Percentiles rank a stretch among this genome's conserved stretches.
phyloP scores from a whole-genome alignment of 1,139 yeast species.

The Kodamaea alishanica region DNA sequence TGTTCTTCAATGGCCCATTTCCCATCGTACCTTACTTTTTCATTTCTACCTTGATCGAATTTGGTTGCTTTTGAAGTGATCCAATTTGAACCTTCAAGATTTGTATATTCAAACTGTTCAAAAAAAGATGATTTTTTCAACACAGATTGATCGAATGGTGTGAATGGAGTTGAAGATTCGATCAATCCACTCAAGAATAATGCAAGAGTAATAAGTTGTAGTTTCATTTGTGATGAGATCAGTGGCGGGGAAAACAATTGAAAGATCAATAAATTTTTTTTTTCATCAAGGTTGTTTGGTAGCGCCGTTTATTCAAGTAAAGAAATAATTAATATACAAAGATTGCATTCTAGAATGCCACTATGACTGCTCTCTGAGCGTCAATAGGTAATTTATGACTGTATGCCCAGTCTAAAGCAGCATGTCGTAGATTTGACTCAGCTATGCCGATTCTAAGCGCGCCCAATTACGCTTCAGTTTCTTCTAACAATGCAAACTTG shows the following conservation, averaged over 20 bases:
- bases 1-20: conserved; percentile 66
- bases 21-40: conserved; percentile 60
- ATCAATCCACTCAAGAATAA: conserved; percentile 1
- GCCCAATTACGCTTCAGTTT: conserved; percentile 39
- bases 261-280: neutral
- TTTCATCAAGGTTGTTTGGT: neutral
- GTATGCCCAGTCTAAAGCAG: too few species aligned
- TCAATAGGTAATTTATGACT: neutral
- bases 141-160: conserved; percentile 27
- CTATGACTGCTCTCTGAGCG: too few species aligned
- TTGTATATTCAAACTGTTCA: conserved; percentile 58
- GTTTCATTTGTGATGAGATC: neutral
- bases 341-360: too few species aligned
- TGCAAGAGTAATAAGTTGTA: conserved; percentile 3
- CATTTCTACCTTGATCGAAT: conserved; percentile 23
- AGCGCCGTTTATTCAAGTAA: neutral
- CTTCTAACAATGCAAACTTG: conserved; percentile 47
- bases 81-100: conserved; percentile 54
- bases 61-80: conserved; percentile 56
- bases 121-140: conserved; percentile 47
- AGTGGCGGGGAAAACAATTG: neutral
- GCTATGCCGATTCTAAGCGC: too few species aligned
- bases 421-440: too few species aligned
- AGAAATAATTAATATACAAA: neutral
- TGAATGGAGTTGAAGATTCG: conserved; percentile 2